A percentile compares a stretch with the other conserved stretches of the same genome.
Conservation (phyloP, 73 alveolate genomes). For the Tetrahymena malaccensis region DNA sequence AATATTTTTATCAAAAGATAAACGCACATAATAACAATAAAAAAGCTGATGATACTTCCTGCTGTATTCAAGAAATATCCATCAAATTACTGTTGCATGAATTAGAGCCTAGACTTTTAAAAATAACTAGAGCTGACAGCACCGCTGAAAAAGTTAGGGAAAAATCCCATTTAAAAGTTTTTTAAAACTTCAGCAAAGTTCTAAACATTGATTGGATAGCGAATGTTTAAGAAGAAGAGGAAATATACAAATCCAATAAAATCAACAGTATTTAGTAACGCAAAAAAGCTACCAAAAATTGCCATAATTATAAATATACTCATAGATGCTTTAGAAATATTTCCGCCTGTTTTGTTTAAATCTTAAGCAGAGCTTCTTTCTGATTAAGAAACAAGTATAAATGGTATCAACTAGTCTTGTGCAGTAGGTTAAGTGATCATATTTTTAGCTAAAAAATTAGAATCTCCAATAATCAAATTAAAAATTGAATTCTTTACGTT, state of each 20-base stretch:
- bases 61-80: background rate
- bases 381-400: background rate
- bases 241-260: background rate
- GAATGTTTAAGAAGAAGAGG: background rate
- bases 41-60: background rate
- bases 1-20: too few relatives aligned
- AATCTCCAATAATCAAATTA: too few relatives aligned
- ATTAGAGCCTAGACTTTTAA: background rate
- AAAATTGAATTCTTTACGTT: background rate
- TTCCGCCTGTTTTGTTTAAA: background rate
- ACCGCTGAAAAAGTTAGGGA: background rate
- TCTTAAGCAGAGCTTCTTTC: background rate
- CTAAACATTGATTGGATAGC: background rate
- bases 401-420: background rate
- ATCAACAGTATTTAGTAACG: background rate
- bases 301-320: background rate
- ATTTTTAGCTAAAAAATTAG: too few relatives aligned
- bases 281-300: background rate
- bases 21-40: background rate
- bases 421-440: background rate
- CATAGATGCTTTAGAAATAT: background rate
- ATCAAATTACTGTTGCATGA: background rate
- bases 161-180: background rate
- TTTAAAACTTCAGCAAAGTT: background rate
- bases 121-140: background rate